Base-by-base conservation (phyloP, 495 filamentous ascomycete species). In the Penicillium malachiteum region DNA sequence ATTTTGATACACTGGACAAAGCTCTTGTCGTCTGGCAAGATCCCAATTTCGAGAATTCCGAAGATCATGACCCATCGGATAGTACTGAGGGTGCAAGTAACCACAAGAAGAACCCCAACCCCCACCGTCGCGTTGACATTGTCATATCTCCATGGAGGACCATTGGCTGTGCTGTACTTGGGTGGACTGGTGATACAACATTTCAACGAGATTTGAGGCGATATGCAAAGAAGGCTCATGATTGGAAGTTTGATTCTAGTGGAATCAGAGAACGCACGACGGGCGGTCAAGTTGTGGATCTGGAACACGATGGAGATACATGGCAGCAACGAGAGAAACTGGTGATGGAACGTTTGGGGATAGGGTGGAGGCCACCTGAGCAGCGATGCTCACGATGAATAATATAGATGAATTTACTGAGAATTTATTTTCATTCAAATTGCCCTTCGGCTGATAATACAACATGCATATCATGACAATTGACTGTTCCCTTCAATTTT, bases 21-120 rank as follows among this genome's bases (percentile, higher is more conserved):
- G 91, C 91, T 7, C 73, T 97, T 41, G 85, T 97, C 0, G 90
- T 97, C 0, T 99, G 94, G 94, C 93, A 95, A 64, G 82, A 92
- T 59, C 85, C 87, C 0, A n/a, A 69, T 5, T 88, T 70, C 30
- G 50, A 53, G 3, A 16, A 55, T 26, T 2, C 21, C 21, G 21
- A 26, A 26, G 21, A 26, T 26, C 18, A 21, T 16, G 17, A 52
- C 52, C 9, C 21, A 26, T 16, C 38, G 12, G 42, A 26, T 7
- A 31, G 51, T 4, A 9, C 32, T 17, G 16, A 54, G 9, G 46
- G 57, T 17, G 1, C 16, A 2, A 34, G 21, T 10, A 44, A 50
- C 9, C 21, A 26, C 3, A 56, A 59, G 50, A 55, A 40, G 11
- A 73, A 93, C 53, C 81, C 85, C 0, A 91, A 93, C 62, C 78